phyloP scores from a whole-genome alignment of 768 basidiomycete species.

The Royoungia palumana region DNA sequence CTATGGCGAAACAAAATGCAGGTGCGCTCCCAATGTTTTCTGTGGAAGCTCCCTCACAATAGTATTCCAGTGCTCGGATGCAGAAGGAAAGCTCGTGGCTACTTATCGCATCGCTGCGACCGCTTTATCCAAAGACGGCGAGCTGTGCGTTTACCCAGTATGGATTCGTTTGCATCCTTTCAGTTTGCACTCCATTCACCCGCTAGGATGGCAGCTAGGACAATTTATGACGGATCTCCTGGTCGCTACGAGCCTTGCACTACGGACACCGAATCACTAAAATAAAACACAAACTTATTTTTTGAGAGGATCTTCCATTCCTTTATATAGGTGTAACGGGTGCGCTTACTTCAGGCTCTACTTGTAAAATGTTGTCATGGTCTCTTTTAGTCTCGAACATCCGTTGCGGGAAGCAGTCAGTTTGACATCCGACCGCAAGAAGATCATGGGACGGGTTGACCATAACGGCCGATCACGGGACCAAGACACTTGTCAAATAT shows the following conservation, averaged over 20 bases:
- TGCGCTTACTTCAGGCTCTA: not conserved
- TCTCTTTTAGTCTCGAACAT: not conserved
- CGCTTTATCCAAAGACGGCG: slow-evolving; percentile 27
- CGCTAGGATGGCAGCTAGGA: slow-evolving; percentile 13
- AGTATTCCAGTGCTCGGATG: slow-evolving; percentile 15
- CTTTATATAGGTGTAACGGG: not conserved
- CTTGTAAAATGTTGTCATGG: not conserved
- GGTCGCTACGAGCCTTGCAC: slow-evolving; percentile 27
- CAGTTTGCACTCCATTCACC: not conserved
- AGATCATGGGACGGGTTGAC: too few relatives aligned
- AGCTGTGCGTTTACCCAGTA: slow-evolving; percentile 27
- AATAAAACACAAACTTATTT: not conserved
- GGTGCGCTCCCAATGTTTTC: slow-evolving; percentile 6
- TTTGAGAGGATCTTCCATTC: not conserved
- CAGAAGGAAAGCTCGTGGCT: slow-evolving; percentile 21
- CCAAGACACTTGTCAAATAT: not conserved
- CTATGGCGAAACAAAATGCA: slow-evolving; percentile 23
- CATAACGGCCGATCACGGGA: too few relatives aligned
- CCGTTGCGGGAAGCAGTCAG: too few relatives aligned
- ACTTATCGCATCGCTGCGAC: slow-evolving; percentile 25
- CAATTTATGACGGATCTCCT: slow-evolving; percentile 27
- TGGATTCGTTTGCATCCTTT: not conserved
- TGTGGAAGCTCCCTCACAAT: not conserved
- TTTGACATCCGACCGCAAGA: too few relatives aligned
- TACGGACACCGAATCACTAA: slow-evolving; percentile 21